phyloP scores from a whole-genome alignment of 441 rosid species.

The Gossypium gossypioides region DNA sequence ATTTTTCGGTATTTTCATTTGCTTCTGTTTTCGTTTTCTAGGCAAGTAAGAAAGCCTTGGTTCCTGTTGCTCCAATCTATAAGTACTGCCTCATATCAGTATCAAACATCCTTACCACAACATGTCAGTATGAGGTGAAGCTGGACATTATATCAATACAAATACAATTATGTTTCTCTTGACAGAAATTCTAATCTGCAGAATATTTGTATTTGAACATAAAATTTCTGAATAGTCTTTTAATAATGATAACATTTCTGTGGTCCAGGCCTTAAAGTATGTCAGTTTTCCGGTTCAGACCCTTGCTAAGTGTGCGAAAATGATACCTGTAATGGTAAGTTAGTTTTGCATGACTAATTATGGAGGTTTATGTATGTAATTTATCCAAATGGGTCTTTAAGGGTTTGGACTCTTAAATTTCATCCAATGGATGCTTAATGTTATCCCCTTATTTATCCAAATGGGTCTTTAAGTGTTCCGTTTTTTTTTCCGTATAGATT shows the following conservation, averaged over 20 bases:
- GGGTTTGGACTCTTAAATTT: background rate
- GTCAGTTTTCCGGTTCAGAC: conserved; percentile 88
- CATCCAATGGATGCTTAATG: background rate
- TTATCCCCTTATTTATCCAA: background rate
- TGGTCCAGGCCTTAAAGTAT: conserved; percentile 74
- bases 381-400: background rate
- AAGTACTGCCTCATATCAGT: conserved; percentile 72
- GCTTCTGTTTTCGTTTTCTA: conserved; percentile 20
- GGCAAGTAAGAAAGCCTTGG: conserved; percentile 76
- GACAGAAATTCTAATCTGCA: background rate
- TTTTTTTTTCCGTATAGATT: conserved; percentile 33
- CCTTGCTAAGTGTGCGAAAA: conserved; percentile 83
- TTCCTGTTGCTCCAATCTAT: conserved; percentile 88
- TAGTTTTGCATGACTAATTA: conserved; percentile 6
- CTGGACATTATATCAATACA: background rate
- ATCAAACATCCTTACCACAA: conserved; percentile 79
- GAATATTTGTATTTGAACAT: background rate
- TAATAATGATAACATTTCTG: conserved; percentile 11
- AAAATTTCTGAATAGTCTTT: conserved; percentile 4
- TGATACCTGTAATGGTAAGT: conserved; percentile 92
- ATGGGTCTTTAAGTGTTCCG: background rate
- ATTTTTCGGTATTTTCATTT: background rate
- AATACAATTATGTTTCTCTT: conserved; percentile 1
- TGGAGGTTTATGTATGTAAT: background rate
- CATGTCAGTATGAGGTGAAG: conserved; percentile 92